Evolutionary conservation across 2,329 filamentous ascomycete genomes (phyloP).

Genomic region (Clarireedia paspali): DNA sequence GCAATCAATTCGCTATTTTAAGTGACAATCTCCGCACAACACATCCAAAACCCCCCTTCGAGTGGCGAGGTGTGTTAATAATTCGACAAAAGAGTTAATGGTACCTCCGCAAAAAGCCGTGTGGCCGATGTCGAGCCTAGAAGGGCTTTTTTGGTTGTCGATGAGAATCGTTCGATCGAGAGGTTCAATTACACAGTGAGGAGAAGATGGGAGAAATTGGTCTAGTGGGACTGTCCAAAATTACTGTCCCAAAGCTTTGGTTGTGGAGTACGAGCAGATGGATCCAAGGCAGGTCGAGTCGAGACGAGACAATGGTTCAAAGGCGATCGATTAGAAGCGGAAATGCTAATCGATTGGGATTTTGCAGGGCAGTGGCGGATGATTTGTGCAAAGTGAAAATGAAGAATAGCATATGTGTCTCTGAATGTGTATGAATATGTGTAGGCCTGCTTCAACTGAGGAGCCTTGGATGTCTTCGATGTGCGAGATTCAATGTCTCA

Average conservation of each 20-base stretch:
- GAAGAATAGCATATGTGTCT: not conserved
- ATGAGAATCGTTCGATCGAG: not conserved
- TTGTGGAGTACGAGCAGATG: not conserved
- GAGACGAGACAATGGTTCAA: not conserved
- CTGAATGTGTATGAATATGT: too few relatives aligned
- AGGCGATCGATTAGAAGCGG: not conserved
- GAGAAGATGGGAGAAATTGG: not conserved
- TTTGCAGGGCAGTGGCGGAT: not conserved
- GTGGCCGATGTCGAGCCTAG: too few relatives aligned
- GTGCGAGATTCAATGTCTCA: not conserved
- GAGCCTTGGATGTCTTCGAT: too few relatives aligned
- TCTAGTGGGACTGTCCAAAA: conserved; percentile 1
- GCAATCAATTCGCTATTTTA: conserved; percentile 5
- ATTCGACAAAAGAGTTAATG: not conserved
- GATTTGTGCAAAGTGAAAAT: not conserved
- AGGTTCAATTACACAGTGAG: conserved; percentile 5
- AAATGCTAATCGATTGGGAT: not conserved
- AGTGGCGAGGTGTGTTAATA: not conserved
- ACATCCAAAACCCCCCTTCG: not conserved
- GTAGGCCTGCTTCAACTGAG: too few relatives aligned
- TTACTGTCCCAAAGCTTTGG: not conserved
- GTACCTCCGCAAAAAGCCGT: not conserved
- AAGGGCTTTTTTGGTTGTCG: not conserved
- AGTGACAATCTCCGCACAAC: not conserved
- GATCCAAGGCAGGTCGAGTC: not conserved